phyloP scores from a whole-genome alignment of 495 filamentous ascomycete genomes.

The Stereocaulon alpinum region DNA sequence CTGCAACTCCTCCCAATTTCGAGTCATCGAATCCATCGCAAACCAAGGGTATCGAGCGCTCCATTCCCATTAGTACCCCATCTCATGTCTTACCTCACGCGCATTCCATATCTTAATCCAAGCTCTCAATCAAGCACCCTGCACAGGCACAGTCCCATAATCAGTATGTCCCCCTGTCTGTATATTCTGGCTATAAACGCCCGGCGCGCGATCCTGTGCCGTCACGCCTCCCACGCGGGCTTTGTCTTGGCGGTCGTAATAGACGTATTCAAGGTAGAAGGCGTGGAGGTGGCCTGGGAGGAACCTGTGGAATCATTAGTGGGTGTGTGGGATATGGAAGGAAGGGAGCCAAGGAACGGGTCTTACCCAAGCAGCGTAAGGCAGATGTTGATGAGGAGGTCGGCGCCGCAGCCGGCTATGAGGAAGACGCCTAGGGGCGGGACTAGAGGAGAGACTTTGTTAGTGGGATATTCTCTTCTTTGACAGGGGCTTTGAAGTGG shows the following conservation, averaged over 20 bases:
- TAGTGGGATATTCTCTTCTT: too few relatives aligned
- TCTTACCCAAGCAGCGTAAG: slow-evolving; percentile 50
- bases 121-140: neutral
- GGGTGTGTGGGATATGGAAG: neutral
- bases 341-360: too few relatives aligned
- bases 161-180: slow-evolving; percentile 51
- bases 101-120: too few relatives aligned
- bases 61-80: too few relatives aligned
- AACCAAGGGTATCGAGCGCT: neutral
- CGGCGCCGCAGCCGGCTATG: slow-evolving; percentile 52
- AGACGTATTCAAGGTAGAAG: slow-evolving; percentile 84
- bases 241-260: slow-evolving; percentile 49
- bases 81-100: too few relatives aligned
- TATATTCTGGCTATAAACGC: slow-evolving; percentile 72
- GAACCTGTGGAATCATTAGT: slow-evolving; percentile 37
- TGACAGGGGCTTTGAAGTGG: neutral
- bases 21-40: too few relatives aligned
- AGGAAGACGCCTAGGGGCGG: slow-evolving; percentile 55
- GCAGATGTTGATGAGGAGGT: slow-evolving; percentile 54
- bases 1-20: too few relatives aligned
- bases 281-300: slow-evolving; percentile 80
- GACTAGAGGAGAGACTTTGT: slow-evolving; percentile 24
- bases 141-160: slow-evolving; percentile 25
- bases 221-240: slow-evolving; percentile 42
- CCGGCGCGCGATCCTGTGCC: slow-evolving; percentile 45